Evolutionary conservation across 2,329 filamentous ascomycete genomes (phyloP), one percentile per base, ranked within the genome.

Genomic region (Ophiostoma australiae): DNA sequence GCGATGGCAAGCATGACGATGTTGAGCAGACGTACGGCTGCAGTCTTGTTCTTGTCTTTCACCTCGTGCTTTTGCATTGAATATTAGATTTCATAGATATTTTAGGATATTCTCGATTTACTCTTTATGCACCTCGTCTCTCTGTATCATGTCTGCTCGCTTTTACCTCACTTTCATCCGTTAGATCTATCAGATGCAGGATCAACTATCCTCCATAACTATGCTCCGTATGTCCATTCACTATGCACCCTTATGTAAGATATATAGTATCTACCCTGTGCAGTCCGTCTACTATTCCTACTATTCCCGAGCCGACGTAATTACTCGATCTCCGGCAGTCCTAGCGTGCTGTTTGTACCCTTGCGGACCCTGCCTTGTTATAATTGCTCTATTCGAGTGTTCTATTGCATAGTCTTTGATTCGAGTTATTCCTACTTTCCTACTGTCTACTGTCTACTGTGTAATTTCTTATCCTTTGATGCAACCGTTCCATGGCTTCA

Each of bases 241-340:
- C 41, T 48, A 48, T 48, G 37, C 52, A 10, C 11, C 15, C 15
- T 13, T 15, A 41, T n/a, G n/a, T n/a, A 39, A 7, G 3, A 10
- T 41, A 41, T 1, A 2, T 15, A 41, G 4, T 33, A 63, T 33
- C 58, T 15, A 27, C 13, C 52, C 44, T 13, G 17, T 39, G 15
- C 44, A 52, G 6, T 15, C 48, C 3, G 17, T 20, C 48, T 52
- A 61, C 55, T 11, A 31, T n/a, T 6, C 5, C 8, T 37, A n/a
- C n/a, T 66, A 66, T 41, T 66, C 35, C 63, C 63, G 63, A 66
- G 63, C 63, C 63, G 63, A 41, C 63, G 63, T 66, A 66, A n/a
- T 66, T 66, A 39, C 63, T 66, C 33, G 10, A 66, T 66, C 63
- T 66, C 63, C 63, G 63, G 63, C 63, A 39, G 15, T 6, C 27